Evolutionary conservation across 768 basidiomycete species (phyloP).

Genomic region (Rhizopogon rudus): DNA sequence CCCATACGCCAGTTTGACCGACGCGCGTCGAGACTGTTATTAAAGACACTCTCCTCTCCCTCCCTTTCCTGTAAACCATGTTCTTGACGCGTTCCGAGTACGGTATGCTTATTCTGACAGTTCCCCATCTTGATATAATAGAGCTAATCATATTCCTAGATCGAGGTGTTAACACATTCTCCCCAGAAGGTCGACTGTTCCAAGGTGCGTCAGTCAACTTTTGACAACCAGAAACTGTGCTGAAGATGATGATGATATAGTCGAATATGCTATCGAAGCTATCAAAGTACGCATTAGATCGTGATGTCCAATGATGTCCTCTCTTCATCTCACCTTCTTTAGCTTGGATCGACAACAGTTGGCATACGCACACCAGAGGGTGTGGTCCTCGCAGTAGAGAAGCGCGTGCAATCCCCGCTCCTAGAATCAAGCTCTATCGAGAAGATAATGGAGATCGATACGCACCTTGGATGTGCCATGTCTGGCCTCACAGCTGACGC

Average conservation of each 20-base stretch:
- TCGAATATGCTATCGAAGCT: conserved; percentile 99
- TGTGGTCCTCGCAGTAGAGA: conserved; percentile 93
- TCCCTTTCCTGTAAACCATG: conserved; percentile 39
- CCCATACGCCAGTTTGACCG: conserved; percentile 18
- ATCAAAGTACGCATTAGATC: conserved; percentile 67
- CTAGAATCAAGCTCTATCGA: conserved; percentile 95
- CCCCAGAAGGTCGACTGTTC: conserved; percentile 96
- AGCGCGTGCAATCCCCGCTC: conserved; percentile 95
- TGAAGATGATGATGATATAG: conserved; percentile 34
- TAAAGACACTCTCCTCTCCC: conserved; percentile 12
- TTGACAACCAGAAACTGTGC: conserved; percentile 7
- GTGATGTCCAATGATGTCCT: background rate
- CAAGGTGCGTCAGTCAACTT: conserved; percentile 60
- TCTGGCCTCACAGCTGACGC: conserved; percentile 96
- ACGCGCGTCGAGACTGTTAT: conserved; percentile 32
- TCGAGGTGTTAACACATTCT: conserved; percentile 98
- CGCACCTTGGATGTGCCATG: conserved; percentile 97
- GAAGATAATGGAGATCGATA: conserved; percentile 99
- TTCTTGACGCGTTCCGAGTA: conserved; percentile 96
- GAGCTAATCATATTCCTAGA: conserved; percentile 40
- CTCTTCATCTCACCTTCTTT: conserved; percentile 7
- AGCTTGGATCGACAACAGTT: conserved; percentile 98
- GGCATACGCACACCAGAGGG: conserved; percentile 90
- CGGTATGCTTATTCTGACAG: conserved; percentile 39
- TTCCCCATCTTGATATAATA: background rate